Percentiles rank a stretch among this genome's conserved stretches.
phyloP scores from a whole-genome alignment of 2,329 filamentous ascomycete genomes.

The Xylaria sp. region DNA sequence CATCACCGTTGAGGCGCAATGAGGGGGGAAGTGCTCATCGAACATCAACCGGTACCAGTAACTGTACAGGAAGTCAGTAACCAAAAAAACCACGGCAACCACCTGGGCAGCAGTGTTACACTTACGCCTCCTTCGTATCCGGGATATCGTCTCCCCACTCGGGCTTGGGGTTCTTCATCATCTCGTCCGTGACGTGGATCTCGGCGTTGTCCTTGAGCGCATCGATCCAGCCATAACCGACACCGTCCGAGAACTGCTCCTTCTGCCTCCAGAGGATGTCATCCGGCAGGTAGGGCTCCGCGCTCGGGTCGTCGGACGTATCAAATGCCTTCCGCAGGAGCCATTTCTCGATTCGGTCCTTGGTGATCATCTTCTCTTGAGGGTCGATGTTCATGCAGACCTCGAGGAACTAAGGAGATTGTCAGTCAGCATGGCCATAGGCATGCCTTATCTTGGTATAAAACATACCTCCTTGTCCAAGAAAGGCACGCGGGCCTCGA shows the following conservation, averaged over 20 bases:
- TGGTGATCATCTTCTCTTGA: slow-evolving; percentile 91
- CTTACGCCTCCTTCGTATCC: slow-evolving; percentile 92
- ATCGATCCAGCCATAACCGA: slow-evolving; percentile 99
- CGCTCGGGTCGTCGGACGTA: slow-evolving; percentile 80
- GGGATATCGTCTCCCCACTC: slow-evolving; percentile 94
- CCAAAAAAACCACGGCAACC: not conserved
- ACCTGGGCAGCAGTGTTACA: too few species aligned
- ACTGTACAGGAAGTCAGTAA: slow-evolving; percentile 44
- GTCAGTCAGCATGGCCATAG: slow-evolving; percentile 25
- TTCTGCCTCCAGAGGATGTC: slow-evolving; percentile 98
- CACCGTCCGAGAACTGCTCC: slow-evolving; percentile 98
- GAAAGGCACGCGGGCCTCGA: slow-evolving; percentile 97
- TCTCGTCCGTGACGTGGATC: slow-evolving; percentile 87
- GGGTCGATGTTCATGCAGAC: slow-evolving; percentile 93
- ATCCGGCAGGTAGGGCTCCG: slow-evolving; percentile 87
- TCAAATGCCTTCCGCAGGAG: slow-evolving; percentile 98
- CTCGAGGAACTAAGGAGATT: slow-evolving; percentile 73
- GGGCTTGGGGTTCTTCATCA: slow-evolving; percentile 97
- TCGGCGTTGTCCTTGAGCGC: slow-evolving; percentile 94
- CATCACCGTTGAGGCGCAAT: slow-evolving; percentile 91
- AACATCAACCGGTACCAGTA: slow-evolving; percentile 99
- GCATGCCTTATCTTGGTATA: not conserved
- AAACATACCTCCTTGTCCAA: slow-evolving; percentile 78
- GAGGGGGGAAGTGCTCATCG: slow-evolving; percentile 94
- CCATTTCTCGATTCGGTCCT: slow-evolving; percentile 92